Conservation (phyloP, 2,329 filamentous ascomycete species). For the Fusarium sp. region DNA sequence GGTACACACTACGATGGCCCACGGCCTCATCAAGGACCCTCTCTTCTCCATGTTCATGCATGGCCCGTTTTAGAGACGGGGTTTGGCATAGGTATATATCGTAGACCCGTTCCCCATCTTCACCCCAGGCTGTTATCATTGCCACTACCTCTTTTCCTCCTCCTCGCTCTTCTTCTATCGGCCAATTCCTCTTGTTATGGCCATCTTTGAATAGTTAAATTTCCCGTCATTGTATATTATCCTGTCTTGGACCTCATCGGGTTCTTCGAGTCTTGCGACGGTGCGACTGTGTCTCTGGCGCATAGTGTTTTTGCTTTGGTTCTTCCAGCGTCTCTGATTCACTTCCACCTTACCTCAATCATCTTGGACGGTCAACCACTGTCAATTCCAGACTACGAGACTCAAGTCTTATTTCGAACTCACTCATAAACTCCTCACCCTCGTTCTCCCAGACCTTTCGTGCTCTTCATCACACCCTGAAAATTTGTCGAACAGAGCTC, state of each 20-base stretch:
- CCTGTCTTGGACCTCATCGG: conserved; percentile 35
- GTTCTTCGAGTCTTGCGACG: conserved; percentile 41
- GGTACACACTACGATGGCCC: conserved; percentile 45
- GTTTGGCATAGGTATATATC: conserved; percentile 62
- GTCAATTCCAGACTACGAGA: conserved; percentile 42
- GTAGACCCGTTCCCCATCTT: conserved; percentile 59
- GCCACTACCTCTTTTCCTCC: conserved; percentile 49
- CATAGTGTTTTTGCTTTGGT: conserved; percentile 49
- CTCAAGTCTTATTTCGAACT: conserved; percentile 25
- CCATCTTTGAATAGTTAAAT: conserved; percentile 49
- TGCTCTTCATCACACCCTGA: conserved; percentile 11
- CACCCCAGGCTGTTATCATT: conserved; percentile 49
- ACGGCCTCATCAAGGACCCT: conserved; percentile 52
- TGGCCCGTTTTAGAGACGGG: conserved; percentile 50
- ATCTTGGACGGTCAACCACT: conserved; percentile 45
- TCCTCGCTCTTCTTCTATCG: conserved; percentile 44
- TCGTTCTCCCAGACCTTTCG: conserved; percentile 29
- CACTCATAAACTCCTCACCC: conserved; percentile 31
- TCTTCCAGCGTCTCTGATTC: conserved; percentile 50
- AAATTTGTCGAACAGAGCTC: conserved; percentile 10
- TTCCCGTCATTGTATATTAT: conserved; percentile 50
- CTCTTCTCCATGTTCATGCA: conserved; percentile 59
- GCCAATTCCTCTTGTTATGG: conserved; percentile 49
- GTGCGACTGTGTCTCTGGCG: conserved; percentile 48
- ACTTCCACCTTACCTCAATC: conserved; percentile 36